Evolutionary conservation across 805 yeast genomes (phyloP), one percentile per base, ranked within the genome.

Genomic region (Saturnispora kantuleensis): DNA sequence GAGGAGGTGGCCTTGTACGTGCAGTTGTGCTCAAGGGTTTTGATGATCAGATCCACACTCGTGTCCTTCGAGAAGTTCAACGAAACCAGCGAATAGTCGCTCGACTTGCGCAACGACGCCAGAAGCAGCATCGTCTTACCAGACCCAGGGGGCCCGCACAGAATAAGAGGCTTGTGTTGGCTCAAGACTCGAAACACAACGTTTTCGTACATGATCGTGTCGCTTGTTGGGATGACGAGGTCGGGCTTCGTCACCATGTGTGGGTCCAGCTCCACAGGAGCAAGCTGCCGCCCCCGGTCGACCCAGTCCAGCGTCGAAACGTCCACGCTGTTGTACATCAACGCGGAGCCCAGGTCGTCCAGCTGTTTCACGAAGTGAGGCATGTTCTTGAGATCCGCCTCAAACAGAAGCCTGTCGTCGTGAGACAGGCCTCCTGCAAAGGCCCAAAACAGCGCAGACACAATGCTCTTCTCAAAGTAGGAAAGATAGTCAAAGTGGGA

Each of bases 131-230:
- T 89, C 0, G 97, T 89, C 58, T 90, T 90, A 47, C 97, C 97
- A 0, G 96, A 83, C 4, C 97, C 97, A 0, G 97, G 97, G 0
- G 97, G 97, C 2, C 97, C 97, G 62, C 96, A 87, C 17, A 90
- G 67, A 26, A 90, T 67, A 13, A 86, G 58, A 0, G 94, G 77
- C 34, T 65, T 64, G 44, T 74, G 80, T 38, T 75, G 74, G 31
- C 68, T 66, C 32, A 89, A 54, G 2, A 84, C 59, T 0, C 79
- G 66, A 44, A 70, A 73, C 1, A 90, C 68, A 10, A 84, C 54
- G 1, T 65, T 57, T 48, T 85, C 90, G 46, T 84, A 84, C 45
- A 79, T 69, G 2, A 71, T 57, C 0, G 96, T 88, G 51, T 88
- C 97, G 1, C 75, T 55, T 0, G 97, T 90, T 0, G 94, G 84